Evolutionary conservation across 805 yeast species (phyloP), one percentile per base, ranked within the genome.

Genomic region (Wickerhamiella nectarea): DNA sequence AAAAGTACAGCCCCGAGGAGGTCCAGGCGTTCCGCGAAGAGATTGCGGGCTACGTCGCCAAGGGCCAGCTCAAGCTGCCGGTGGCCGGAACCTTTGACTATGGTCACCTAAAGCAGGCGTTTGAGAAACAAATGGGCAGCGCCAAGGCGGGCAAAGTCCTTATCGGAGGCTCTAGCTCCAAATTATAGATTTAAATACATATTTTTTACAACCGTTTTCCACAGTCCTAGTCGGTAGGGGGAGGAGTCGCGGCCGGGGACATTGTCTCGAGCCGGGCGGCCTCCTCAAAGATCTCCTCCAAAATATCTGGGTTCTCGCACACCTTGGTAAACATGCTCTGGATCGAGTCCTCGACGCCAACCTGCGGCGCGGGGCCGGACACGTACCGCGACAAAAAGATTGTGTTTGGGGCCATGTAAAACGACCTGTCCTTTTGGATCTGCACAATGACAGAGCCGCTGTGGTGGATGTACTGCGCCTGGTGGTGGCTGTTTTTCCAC

Each of bases 361-460:
- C 25, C 17, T 43, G 44, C 21, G 51, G 39, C 9, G 45, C 43
- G 9, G 44, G 31, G 12, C 43, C 41, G 15, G 41, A 57, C 72
- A 12, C 62, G 50, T 9, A 53, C 46, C 95, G 68, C 0, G 89
- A 74, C 33, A 86, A 72, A 56, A 84, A 89, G 21, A 83, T 72
- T 55, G 86, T 82, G 56, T 87, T 87, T 2, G 95, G 94, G 1
- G 94, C 93, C 55, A 87, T 63, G 52, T 81, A 78, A 49, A 85
- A 70, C 43, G 75, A 79, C 18, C 94, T 91, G 51, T 75, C 77
- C 33, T 76, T 83, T 50, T 87, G 67, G 25, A 89, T 67, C 60
- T 89, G 96, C 1, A 91, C 94, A 44, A 91, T 75, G 54, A 87
- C 84, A 1, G 83, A 78, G 2, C 99, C 99, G 0, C 94, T 76